A percentile compares a stretch with the other conserved stretches of the same genome.
Conservation (phyloP, 495 filamentous ascomycete genomes). For the Trichoderma orchidacearum region DNA sequence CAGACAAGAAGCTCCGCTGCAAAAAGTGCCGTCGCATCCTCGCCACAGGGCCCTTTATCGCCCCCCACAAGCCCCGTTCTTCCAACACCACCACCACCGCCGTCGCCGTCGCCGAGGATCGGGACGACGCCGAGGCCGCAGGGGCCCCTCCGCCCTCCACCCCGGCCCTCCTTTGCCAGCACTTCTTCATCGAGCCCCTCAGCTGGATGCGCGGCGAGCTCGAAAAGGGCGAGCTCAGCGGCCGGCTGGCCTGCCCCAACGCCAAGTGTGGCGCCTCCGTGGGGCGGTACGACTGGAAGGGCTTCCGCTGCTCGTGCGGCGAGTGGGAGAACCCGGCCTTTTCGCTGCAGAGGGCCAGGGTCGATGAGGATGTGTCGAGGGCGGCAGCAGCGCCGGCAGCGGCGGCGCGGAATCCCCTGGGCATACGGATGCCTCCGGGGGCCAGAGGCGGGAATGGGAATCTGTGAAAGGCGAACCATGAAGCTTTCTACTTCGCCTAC, state of each 20-base stretch:
- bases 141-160: background rate
- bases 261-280: conserved; percentile 62
- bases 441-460: conserved; percentile 9
- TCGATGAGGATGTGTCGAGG: conserved; percentile 50
- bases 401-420: conserved; percentile 11
- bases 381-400: conserved; percentile 7
- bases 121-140: conserved; percentile 1
- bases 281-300: conserved; percentile 91
- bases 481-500: too few relatives aligned
- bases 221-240: conserved; percentile 62
- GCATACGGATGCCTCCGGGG: conserved; percentile 21
- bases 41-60: conserved; percentile 24
- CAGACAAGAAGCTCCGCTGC: conserved; percentile 39
- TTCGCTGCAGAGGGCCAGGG: conserved; percentile 61
- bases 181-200: conserved; percentile 80
- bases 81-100: background rate
- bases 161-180: conserved; percentile 52
- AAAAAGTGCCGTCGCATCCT: conserved; percentile 49
- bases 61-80: conserved; percentile 19
- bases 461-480: conserved; percentile 7
- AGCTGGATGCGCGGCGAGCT: conserved; percentile 86
- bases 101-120: background rate
- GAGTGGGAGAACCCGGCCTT: conserved; percentile 89
- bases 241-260: conserved; percentile 72
- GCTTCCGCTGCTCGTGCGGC: conserved; percentile 82